Conservation (phyloP, 2,329 filamentous ascomycete genomes). For the Cyphellophora attinorum region DNA sequence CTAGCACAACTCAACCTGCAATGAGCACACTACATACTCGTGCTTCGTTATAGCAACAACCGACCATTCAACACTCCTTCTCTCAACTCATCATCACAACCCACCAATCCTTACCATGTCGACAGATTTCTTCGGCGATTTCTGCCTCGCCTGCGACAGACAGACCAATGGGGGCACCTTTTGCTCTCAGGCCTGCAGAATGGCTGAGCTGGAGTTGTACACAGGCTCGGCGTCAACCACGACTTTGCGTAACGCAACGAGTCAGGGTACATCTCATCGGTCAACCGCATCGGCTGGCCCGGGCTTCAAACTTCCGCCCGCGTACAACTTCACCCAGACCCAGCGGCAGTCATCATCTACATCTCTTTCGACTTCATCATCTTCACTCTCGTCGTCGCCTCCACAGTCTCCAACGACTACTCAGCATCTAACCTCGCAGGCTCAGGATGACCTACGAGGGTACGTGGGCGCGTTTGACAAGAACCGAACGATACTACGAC, state of each 20-base stretch:
- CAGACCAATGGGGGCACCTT: conserved; percentile 74
- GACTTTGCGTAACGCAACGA: conserved; percentile 33
- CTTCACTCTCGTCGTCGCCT: conserved; percentile 49
- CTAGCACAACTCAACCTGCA: background rate
- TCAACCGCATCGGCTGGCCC: conserved; percentile 33
- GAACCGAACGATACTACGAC: conserved; percentile 45
- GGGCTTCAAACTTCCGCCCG: conserved; percentile 60
- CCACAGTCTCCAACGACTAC: conserved; percentile 50
- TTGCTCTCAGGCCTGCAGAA: conserved; percentile 84
- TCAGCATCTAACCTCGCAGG: conserved; percentile 67
- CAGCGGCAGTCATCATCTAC: conserved; percentile 10
- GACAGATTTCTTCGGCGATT: conserved; percentile 56
- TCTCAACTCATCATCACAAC: background rate
- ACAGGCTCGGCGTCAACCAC: conserved; percentile 25
- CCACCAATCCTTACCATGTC: background rate
- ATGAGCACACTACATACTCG: too few species aligned
- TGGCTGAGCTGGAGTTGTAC: conserved; percentile 65
- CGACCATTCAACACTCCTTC: background rate
- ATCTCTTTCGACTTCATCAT: conserved; percentile 37
- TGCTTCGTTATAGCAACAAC: background rate
- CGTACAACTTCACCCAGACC: conserved; percentile 63
- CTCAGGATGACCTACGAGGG: conserved; percentile 67
- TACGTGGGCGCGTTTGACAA: conserved; percentile 88
- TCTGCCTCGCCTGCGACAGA: conserved; percentile 88
- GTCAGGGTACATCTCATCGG: conserved; percentile 7